Base-by-base conservation (phyloP, 768 basidiomycete species). In the Tulasnella sp. region DNA sequence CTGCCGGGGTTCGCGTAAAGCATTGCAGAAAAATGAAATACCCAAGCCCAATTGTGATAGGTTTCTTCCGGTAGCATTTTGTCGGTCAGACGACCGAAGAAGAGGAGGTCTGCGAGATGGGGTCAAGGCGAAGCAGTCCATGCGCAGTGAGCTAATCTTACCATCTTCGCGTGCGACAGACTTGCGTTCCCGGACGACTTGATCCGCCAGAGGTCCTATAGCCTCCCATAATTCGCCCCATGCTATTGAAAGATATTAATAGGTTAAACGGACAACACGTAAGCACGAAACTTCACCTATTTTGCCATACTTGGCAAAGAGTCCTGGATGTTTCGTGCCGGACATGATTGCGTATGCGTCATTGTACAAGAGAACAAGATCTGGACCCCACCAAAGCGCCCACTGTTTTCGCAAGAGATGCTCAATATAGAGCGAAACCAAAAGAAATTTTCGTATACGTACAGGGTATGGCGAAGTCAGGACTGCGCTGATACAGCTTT, bases 181-280 rank as follows among this genome's bases (percentile, higher is more conserved):
- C 46, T 80, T 71, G 44, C 82, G 82, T 16, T 46, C 29, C 37
- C 79, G 71, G 20, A 82, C 51, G 26, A 81, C 81, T 35, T 26
- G 35, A 23, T 79, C 79, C 5, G 73, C 71, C 0, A 80, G 51
- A 7, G 82, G 82, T 0, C 82, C 82, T 29, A 82, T 67, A 18
- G 61, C 35, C 26, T 82, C 82, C 82, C 82, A 82, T 0, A 82
- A 35, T 71, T 82, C 82, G 5, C 78, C 81, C 82, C 82, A 82
- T 26, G 82, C 82, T 46, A 42, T 70, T 9, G 23, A 70, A 71
- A 7, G n/a, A 26, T 26, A 39, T 26, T 51, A n/a, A 51, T 23
- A 10, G n/a, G 7, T 23, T 26, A 18, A n/a, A 29, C 7, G 3
- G 2, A 72, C 15, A 2, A 37, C 29, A 35, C 26, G 26, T 3